Evolutionary conservation across 1,139 yeast genomes (phyloP).

Genomic region (Kodamaea suecica): DNA sequence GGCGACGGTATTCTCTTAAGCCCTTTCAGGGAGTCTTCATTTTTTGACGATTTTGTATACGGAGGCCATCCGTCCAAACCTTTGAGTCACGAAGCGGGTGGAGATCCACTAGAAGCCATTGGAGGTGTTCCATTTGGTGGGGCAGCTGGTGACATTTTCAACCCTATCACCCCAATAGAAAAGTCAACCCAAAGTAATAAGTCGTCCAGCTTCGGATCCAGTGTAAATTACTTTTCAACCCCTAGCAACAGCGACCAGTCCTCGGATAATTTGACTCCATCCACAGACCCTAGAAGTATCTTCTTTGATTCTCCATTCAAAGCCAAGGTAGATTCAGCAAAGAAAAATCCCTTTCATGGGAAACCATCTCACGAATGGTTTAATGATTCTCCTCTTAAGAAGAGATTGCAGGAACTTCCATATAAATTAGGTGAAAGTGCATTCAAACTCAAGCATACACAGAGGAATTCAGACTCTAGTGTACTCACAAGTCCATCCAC

Average conservation of each 20-base stretch:
- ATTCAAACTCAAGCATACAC: not conserved
- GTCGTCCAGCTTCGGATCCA: not conserved
- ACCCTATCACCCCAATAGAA: not conserved
- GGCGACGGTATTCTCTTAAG: too few species aligned
- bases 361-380: not conserved
- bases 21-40: too few species aligned
- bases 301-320: slow-evolving; percentile 2
- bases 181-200: not conserved
- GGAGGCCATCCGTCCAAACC: too few species aligned
- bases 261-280: not conserved
- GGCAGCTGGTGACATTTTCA: slow-evolving; percentile 1
- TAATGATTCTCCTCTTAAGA: slow-evolving; percentile 2
- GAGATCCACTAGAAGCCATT: not conserved
- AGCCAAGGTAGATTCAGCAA: not conserved
- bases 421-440: slow-evolving; percentile 1
- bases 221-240: not conserved
- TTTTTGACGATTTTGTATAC: too few species aligned
- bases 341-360: too few species aligned
- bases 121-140: slow-evolving; percentile 1
- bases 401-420: slow-evolving; percentile 4
- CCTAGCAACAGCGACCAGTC: not conserved
- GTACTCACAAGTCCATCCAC: not conserved
- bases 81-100: too few species aligned
- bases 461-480: not conserved
- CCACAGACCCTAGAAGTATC: not conserved